phyloP scores from a whole-genome alignment of 805 yeast species.

The Hanseniaspora lachancei region DNA sequence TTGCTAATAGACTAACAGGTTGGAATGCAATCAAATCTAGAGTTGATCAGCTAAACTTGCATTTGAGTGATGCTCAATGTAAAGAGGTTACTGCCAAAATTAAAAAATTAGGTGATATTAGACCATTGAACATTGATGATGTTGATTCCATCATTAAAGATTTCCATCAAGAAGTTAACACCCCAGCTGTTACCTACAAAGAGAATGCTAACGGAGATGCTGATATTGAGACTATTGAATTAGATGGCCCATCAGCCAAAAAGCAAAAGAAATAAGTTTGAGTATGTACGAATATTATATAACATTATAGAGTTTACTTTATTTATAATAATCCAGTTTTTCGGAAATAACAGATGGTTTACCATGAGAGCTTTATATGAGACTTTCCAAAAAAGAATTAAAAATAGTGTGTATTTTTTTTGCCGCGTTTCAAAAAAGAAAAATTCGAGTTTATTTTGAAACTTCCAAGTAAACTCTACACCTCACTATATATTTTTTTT shows the following conservation, averaged over 20 bases:
- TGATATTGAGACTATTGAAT: slow-evolving; percentile 18
- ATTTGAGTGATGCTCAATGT: slow-evolving; percentile 80
- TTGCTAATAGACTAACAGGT: slow-evolving; percentile 94
- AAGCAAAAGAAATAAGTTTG: slow-evolving; percentile 19
- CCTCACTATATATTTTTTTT: not conserved
- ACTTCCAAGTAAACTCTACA: too few relatives aligned
- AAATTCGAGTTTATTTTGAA: too few relatives aligned
- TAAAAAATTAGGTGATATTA: slow-evolving; percentile 86
- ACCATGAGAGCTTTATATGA: too few relatives aligned
- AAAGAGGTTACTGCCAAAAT: slow-evolving; percentile 91
- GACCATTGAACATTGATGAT: slow-evolving; percentile 89
- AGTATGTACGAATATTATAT: not conserved
- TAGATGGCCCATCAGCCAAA: slow-evolving; percentile 25
- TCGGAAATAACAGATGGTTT: not conserved
- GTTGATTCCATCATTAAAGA: slow-evolving; percentile 94
- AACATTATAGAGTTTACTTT: slow-evolving; percentile 10
- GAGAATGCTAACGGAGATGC: slow-evolving; percentile 17
- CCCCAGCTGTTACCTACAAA: slow-evolving; percentile 34
- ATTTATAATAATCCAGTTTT: slow-evolving; percentile 19
- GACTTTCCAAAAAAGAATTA: not conserved
- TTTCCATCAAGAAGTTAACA: slow-evolving; percentile 63
- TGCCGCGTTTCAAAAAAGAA: too few relatives aligned
- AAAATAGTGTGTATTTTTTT: too few relatives aligned
- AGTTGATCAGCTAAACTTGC: slow-evolving; percentile 89
- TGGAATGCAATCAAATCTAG: slow-evolving; percentile 98